Percentiles rank a stretch among this genome's conserved stretches.
These are phyloP conservation scores for Pseudohyphozyma bogoriensis DNA, from an alignment of 768 basidiomycete genomes.

Conservation along the genomic window DNA sequence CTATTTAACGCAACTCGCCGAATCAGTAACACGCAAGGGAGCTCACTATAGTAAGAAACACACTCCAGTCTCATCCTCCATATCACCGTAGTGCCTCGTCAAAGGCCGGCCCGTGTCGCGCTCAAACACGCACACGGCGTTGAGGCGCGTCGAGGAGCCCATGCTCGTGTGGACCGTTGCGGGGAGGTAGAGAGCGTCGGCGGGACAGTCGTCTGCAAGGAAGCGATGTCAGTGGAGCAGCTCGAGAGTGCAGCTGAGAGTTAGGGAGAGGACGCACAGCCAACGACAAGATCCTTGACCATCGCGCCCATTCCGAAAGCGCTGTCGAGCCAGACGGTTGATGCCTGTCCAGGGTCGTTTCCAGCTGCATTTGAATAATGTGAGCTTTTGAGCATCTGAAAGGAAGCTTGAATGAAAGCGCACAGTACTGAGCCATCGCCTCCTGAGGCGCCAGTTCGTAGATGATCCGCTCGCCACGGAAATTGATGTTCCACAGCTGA, in stretches of 20 bases:
- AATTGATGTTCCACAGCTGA: slow-evolving; percentile 32
- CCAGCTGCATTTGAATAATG: slow-evolving; percentile 22
- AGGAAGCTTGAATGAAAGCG: neutral
- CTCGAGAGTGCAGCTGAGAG: slow-evolving; percentile 25
- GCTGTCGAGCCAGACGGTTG: slow-evolving; percentile 26
- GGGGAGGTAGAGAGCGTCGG: slow-evolving; percentile 33
- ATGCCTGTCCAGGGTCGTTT: slow-evolving; percentile 30
- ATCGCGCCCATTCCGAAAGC: slow-evolving; percentile 32
- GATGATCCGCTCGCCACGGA: slow-evolving; percentile 30
- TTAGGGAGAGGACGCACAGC: neutral
- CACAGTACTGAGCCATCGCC: slow-evolving; percentile 31
- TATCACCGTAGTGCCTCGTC: slow-evolving; percentile 30
- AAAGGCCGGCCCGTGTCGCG: slow-evolving; percentile 31
- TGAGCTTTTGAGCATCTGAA: neutral
- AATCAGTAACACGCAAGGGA: too few relatives aligned
- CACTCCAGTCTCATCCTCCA: neutral
- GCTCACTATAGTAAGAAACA: neutral
- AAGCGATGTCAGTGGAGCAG: too few relatives aligned
- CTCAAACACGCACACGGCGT: slow-evolving; percentile 32
- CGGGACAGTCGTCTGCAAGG: slow-evolving; percentile 35
- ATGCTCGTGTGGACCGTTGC: slow-evolving; percentile 35
- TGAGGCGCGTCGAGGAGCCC: slow-evolving; percentile 32
- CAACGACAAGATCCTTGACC: neutral
- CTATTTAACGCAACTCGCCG: slow-evolving; percentile 19
- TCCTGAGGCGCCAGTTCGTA: slow-evolving; percentile 33